phyloP scores from a whole-genome alignment of 2,329 filamentous ascomycete genomes.

The Chrysoporthe cubensis region DNA sequence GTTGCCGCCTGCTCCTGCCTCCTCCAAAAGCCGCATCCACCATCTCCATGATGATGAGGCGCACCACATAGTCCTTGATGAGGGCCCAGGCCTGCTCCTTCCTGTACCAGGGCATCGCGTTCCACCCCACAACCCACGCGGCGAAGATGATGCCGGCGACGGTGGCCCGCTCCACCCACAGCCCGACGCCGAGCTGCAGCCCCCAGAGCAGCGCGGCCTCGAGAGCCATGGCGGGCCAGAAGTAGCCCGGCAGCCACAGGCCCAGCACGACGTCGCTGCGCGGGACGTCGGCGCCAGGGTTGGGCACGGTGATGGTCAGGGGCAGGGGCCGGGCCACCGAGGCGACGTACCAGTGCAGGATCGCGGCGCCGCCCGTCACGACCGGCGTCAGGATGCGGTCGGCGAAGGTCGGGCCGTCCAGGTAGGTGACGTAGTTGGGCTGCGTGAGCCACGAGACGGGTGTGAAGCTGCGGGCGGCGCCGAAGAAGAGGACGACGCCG shows the following conservation, averaged over 20 bases:
- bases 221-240: slow-evolving; percentile 20
- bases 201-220: slow-evolving; percentile 24
- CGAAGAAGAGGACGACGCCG: slow-evolving; percentile 22
- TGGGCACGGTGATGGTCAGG: slow-evolving; percentile 25
- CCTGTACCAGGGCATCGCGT: slow-evolving; percentile 25
- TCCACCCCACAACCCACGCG: slow-evolving; percentile 27
- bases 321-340: slow-evolving; percentile 14
- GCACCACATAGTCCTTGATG: slow-evolving; percentile 28
- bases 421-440: slow-evolving; percentile 22
- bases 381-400: slow-evolving; percentile 26
- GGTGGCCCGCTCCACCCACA: not conserved
- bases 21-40: slow-evolving; percentile 24
- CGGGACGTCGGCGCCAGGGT: slow-evolving; percentile 9
- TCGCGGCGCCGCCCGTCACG: slow-evolving; percentile 20
- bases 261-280: slow-evolving; percentile 19
- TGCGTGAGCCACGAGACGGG: slow-evolving; percentile 28
- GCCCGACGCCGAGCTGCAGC: slow-evolving; percentile 6
- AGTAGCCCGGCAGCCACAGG: slow-evolving; percentile 25
- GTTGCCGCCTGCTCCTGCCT: slow-evolving; percentile 16
- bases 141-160: slow-evolving; percentile 6
- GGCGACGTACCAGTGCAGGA: slow-evolving; percentile 29
- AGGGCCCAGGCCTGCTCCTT: slow-evolving; percentile 26
- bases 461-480: slow-evolving; percentile 10
- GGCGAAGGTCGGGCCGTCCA: slow-evolving; percentile 23
- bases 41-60: slow-evolving; percentile 28